Percentiles rank a stretch among this genome's conserved stretches.
Conservation (phyloP, 2,329 filamentous ascomycete species). For the Aplosporella prunicola region DNA sequence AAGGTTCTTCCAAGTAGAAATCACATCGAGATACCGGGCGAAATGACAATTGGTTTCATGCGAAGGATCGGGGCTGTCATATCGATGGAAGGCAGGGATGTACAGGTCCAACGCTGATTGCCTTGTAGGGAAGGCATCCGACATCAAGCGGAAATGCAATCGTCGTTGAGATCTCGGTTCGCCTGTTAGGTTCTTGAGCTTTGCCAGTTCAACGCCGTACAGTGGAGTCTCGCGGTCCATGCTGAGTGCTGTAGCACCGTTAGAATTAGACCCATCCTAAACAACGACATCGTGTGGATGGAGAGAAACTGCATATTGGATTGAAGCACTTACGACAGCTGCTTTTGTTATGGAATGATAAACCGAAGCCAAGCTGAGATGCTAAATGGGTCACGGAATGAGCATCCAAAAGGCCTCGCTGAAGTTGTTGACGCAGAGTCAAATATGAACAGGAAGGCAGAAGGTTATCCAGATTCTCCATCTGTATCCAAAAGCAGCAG, state of each 20-base stretch:
- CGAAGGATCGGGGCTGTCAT: neutral
- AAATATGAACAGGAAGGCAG: too few species aligned
- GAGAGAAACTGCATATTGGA: too few species aligned
- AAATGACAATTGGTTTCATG: neutral
- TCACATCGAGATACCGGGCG: slow-evolving; percentile 24
- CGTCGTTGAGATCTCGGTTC: neutral
- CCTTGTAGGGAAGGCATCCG: slow-evolving; percentile 1
- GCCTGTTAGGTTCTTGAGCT: slow-evolving; percentile 2
- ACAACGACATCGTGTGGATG: too few species aligned
- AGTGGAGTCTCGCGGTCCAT: slow-evolving; percentile 4
- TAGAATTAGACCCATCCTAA: too few species aligned
- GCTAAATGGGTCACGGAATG: too few species aligned
- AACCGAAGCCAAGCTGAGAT: too few species aligned
- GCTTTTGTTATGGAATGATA: too few species aligned
- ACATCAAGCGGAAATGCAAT: slow-evolving; percentile 6
- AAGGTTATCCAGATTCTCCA: too few species aligned
- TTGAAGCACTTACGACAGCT: too few species aligned
- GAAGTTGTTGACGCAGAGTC: too few species aligned
- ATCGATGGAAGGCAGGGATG: slow-evolving; percentile 4
- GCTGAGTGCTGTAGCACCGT: neutral
- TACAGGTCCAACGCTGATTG: slow-evolving; percentile 6
- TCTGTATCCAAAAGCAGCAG: too few species aligned
- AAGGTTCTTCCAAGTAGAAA: slow-evolving; percentile 28
- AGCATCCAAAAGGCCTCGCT: too few species aligned
- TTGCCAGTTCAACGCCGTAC: slow-evolving; percentile 8